Evolutionary conservation across 2,329 filamentous ascomycete species (phyloP), one percentile per base, ranked within the genome.

Genomic region (Paecilomyces dactylethromorphus): DNA sequence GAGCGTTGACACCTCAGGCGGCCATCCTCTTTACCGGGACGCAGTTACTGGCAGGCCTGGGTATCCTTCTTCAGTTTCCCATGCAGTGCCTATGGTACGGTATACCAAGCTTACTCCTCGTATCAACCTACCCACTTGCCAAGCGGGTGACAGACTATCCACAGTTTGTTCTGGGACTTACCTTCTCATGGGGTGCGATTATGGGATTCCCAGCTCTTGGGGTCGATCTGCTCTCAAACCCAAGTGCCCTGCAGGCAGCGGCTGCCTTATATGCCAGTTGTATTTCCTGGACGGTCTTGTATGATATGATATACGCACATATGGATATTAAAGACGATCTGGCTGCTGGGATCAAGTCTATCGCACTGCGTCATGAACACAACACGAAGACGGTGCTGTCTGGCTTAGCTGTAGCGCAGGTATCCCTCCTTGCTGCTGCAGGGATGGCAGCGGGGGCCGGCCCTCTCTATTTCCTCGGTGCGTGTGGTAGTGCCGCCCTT

Each of bases 381-480:
- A 76, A 78, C 62, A 77, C 77, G 31, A 80, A 80, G 62, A 62
- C 71, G 3, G 69, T 79, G 11, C 69, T 80, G 15, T 73, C 71
- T 31, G 74, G 71, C 24, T 66, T 79, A 54, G 76, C 76, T 12
- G 68, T 66, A 3, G 66, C 68, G 45, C 78, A 80, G 58, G 71
- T 79, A 18, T 67, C 70, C n/a, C 66, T 80, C 10, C 73, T 80
- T 49, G 74, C 73, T 35, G 69, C 70, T 31, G 76, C 77, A 24
- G 78, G 78, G n/a, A 66, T 75, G 54, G 75, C 75, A 53, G 71
- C 79, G 15, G 83, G 83, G 13, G 78, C 83, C 21, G 84, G 84
- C 0, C 84, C 84, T 1, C 65, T 84, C 13, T 87, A 84, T 71
- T 86, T 83, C 60, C 65, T 79, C 11, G 83, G 83, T 5, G 82